Evolutionary conservation across 2,329 filamentous ascomycete genomes (phyloP).

Genomic region (Dryadomyces sulphureus): DNA sequence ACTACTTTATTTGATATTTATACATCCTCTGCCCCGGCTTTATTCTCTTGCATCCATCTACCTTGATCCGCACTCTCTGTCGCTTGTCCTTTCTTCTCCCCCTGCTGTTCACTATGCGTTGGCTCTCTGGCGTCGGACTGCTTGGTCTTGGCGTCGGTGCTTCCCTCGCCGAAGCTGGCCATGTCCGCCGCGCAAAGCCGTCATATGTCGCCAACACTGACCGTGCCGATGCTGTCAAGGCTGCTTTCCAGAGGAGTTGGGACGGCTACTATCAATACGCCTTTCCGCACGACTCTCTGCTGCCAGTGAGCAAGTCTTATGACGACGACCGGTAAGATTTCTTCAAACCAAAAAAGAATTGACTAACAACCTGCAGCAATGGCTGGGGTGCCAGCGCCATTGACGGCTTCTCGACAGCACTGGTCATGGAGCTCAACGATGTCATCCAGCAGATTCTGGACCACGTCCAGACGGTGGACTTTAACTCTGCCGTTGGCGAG

Average conservation of each 20-base stretch:
- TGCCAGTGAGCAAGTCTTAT: slow-evolving; percentile 49
- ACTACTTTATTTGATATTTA: too few relatives aligned
- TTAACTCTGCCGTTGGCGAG: slow-evolving; percentile 39
- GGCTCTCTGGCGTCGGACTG: neutral
- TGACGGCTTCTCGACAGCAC: slow-evolving; percentile 65
- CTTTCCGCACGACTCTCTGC: slow-evolving; percentile 63
- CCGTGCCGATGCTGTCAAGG: slow-evolving; percentile 46
- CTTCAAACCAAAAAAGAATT: neutral
- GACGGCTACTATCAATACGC: slow-evolving; percentile 59
- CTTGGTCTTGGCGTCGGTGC: neutral
- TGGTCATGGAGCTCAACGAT: slow-evolving; percentile 56
- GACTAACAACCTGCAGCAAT: slow-evolving; percentile 25
- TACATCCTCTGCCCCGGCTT: too few relatives aligned
- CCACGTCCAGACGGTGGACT: slow-evolving; percentile 58
- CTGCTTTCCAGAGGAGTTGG: slow-evolving; percentile 58
- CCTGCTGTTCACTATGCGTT: neutral
- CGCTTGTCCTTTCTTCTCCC: neutral
- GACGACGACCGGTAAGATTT: slow-evolving; percentile 51
- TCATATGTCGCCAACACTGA: slow-evolving; percentile 18
- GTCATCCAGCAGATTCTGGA: slow-evolving; percentile 58
- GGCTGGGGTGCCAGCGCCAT: slow-evolving; percentile 75
- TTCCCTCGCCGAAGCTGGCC: neutral
- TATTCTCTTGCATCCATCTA: neutral
- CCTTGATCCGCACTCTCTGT: neutral
- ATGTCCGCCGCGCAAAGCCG: slow-evolving; percentile 2